Percentiles rank a stretch among this genome's conserved stretches.
Conservation (phyloP, 2,329 filamentous ascomycete genomes). For the Pleurostoma richardsiae region DNA sequence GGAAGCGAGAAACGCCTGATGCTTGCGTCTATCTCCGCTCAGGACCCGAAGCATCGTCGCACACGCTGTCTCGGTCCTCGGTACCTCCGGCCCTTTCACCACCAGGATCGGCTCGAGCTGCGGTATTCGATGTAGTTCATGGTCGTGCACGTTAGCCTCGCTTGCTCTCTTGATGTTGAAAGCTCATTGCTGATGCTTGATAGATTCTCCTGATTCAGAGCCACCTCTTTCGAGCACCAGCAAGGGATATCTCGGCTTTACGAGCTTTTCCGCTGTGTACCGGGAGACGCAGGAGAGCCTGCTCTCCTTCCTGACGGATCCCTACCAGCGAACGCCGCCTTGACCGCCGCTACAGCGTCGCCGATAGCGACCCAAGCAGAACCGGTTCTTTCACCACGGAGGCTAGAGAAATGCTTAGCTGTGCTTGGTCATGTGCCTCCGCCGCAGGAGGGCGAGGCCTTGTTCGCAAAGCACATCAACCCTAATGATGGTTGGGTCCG, state of each 20-base stretch:
- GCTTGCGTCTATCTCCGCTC: constrained; percentile 27
- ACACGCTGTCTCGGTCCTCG: not conserved
- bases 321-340: not conserved
- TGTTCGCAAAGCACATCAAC: constrained; percentile 12
- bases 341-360: constrained; percentile 2
- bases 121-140: not conserved
- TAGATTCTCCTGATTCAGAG: constrained; percentile 1
- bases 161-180: no score
- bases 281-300: constrained; percentile 35
- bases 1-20: constrained; percentile 22
- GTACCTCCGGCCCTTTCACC: not conserved
- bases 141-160: not conserved
- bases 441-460: constrained; percentile 12
- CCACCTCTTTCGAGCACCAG: constrained; percentile 4
- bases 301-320: constrained; percentile 24
- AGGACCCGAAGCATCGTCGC: not conserved
- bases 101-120: not conserved
- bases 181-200: not conserved
- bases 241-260: constrained; percentile 38
- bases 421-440: constrained; percentile 30
- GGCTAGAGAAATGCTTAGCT: constrained; percentile 29
- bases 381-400: constrained; percentile 13
- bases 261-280: constrained; percentile 34
- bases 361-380: not conserved
- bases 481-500: constrained; percentile 25